Percentiles rank a stretch among this genome's conserved stretches.
phyloP scores from a whole-genome alignment of 2,329 filamentous ascomycete species.

The Hypoxylon sp. region DNA sequence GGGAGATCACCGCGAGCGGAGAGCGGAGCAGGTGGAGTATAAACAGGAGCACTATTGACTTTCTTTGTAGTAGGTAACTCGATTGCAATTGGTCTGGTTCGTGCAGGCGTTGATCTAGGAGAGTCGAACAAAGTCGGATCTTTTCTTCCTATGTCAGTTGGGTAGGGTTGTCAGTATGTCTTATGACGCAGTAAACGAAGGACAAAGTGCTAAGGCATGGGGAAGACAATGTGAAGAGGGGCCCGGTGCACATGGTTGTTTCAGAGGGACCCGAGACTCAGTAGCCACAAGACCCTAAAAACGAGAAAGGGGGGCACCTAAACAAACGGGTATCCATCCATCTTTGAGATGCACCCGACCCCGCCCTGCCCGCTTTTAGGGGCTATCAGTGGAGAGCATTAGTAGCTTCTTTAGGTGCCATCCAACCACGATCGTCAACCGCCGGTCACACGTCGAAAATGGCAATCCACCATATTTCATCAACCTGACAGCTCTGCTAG shows the following conservation, averaged over 20 bases:
- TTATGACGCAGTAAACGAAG: constrained; percentile 47
- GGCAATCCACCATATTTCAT: constrained; percentile 35
- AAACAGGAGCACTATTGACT: constrained; percentile 58
- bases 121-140: constrained; percentile 47
- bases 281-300: constrained; percentile 33
- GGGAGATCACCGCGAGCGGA: constrained; percentile 71
- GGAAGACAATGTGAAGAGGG: constrained; percentile 28
- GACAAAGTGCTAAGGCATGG: constrained; percentile 18
- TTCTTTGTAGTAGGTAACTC: constrained; percentile 62
- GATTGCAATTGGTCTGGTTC: constrained; percentile 68
- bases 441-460: constrained; percentile 35
- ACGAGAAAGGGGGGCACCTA: constrained; percentile 8
- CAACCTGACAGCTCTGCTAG: constrained; percentile 24
- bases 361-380: constrained; percentile 29
- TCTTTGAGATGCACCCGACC: constrained; percentile 3
- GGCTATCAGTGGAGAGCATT: constrained; percentile 43
- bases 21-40: constrained; percentile 65
- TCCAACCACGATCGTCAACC: constrained; percentile 39
- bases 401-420: constrained; percentile 41
- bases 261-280: constrained; percentile 20
- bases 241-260: constrained; percentile 31
- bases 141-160: constrained; percentile 49
- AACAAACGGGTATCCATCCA: constrained; percentile 34
- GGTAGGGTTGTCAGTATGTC: constrained; percentile 44
- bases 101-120: constrained; percentile 46